Conservation (phyloP, 805 yeast genomes). For the Candida nanaspora region DNA sequence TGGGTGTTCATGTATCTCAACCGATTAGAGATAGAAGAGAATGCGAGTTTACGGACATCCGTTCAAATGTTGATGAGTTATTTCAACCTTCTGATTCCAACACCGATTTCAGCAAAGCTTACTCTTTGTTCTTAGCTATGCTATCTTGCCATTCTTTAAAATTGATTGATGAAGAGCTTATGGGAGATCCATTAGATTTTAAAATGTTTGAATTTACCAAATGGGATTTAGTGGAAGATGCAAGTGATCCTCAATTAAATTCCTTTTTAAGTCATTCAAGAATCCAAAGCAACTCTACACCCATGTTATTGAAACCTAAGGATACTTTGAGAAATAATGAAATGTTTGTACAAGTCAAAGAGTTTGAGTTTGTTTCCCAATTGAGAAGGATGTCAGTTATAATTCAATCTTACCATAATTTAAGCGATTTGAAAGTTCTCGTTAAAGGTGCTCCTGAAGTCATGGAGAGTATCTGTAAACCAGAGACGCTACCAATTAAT, state of each 20-base stretch:
- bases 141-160: conserved; percentile 85
- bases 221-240: conserved; percentile 72
- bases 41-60: conserved; percentile 19
- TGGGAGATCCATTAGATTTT: conserved; percentile 91
- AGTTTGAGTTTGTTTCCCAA: conserved; percentile 78
- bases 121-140: conserved; percentile 37
- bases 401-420: conserved; percentile 37
- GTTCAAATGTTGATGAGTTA: conserved; percentile 9
- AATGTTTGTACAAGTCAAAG: conserved; percentile 32
- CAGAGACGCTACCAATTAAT: conserved; percentile 64
- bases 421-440: conserved; percentile 37
- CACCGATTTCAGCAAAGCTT: conserved; percentile 11
- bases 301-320: conserved; percentile 43
- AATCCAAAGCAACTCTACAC: conserved; percentile 34
- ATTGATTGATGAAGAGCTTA: conserved; percentile 63
- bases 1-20: conserved; percentile 41
- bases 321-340: conserved; percentile 18
- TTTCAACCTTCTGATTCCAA: conserved; percentile 9
- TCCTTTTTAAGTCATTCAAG: conserved; percentile 18
- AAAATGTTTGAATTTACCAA: conserved; percentile 90
- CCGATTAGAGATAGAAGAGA: conserved; percentile 21
- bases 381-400: conserved; percentile 89
- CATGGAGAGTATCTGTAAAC: conserved; percentile 68
- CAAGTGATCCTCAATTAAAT: conserved; percentile 21
- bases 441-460: conserved; percentile 98